Percentiles rank a stretch among this genome's conserved stretches.
Evolutionary conservation across 202 grass and related monocot genomes (phyloP).

Genomic region (Carex sylvatica): DNA sequence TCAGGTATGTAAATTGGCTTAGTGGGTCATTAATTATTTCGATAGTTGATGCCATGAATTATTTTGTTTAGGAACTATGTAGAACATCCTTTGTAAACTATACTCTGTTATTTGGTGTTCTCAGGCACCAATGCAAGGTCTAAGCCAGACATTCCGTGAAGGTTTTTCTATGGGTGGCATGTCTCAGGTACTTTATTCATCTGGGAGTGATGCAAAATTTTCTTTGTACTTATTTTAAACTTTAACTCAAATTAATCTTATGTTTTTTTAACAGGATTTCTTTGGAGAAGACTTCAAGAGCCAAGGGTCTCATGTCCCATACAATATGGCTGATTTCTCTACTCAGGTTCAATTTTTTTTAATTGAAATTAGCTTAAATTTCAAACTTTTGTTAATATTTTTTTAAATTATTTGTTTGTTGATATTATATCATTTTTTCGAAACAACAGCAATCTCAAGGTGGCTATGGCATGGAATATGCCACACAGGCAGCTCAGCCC

Average conservation of each 20-base stretch:
- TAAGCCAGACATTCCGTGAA: slow-evolving; percentile 96
- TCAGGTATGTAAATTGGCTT: slow-evolving; percentile 56
- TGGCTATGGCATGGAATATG: slow-evolving; percentile 94
- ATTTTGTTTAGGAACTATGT: neutral
- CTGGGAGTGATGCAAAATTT: slow-evolving; percentile 1
- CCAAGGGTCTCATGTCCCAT: slow-evolving; percentile 92
- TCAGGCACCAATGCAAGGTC: slow-evolving; percentile 90
- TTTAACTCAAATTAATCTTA: slow-evolving; percentile 2
- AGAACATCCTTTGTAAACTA: slow-evolving; percentile 5
- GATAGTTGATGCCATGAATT: neutral
- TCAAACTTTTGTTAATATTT: neutral
- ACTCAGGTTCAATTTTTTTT: slow-evolving; percentile 55
- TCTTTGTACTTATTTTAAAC: neutral
- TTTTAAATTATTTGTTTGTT: neutral
- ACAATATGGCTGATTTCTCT: slow-evolving; percentile 96
- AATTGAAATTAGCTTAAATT: neutral
- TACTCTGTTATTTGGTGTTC: neutral
- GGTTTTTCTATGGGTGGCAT: slow-evolving; percentile 96
- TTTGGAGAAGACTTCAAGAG: slow-evolving; percentile 97
- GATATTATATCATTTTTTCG: neutral
- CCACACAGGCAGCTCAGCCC: slow-evolving; percentile 67
- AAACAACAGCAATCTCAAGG: slow-evolving; percentile 70
- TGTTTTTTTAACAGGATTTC: slow-evolving; percentile 66
- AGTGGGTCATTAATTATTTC: neutral
- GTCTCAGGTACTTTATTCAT: slow-evolving; percentile 73